Evolutionary conservation across 345 rosid genomes (phyloP), one percentile per base, ranked within the genome.

Genomic region (Turnera subulata): DNA sequence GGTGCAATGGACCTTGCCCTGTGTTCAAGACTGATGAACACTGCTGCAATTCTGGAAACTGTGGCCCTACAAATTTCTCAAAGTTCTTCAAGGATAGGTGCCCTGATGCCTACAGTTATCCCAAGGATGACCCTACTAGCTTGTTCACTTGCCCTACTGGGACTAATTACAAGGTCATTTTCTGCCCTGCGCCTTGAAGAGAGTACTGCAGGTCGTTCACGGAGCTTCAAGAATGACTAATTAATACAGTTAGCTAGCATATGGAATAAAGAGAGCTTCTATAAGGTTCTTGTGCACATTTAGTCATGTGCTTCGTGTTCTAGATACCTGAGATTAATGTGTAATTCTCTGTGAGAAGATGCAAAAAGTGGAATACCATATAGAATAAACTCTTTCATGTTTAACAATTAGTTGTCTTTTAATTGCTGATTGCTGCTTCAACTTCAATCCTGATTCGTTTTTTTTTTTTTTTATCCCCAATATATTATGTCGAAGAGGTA

Each of bases 51-150:
- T 66, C 73, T 4, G 80, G 78, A 2, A 61, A 24, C 7, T 82
- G 81, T 54, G 66, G 73, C 5, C 82, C 82, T 6, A 82, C 83
- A 4, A 1, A 15, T n/a, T 66, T 60, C 22, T 78, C 86, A 1
- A 73, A 7, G 55, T 82, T 61, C 50, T 82, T 82, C 52, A 74
- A 82, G 60, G 61, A 70, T 0, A 72, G 78, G 47, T 78, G 86
- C 56, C 86, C 86, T 2, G 82, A 78, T 46, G 82, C 72, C n/a
- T 78, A 78, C 48, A 76, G 78, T 64, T 81, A 76, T n/a, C 86
- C 81, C 11, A 76, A 78, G 25, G 86, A 81, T 64, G 81, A 74
- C 38, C 61, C 54, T 11, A 64, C 73, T 38, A 76, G 76, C 26
- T 0, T 20, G 18, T 76, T 72, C 21, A 54, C 72, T 50, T 76